Percentiles rank a stretch among this genome's conserved stretches.
Evolutionary conservation across 495 filamentous ascomycete genomes (phyloP).

Genomic region (Bacidia rubella): DNA sequence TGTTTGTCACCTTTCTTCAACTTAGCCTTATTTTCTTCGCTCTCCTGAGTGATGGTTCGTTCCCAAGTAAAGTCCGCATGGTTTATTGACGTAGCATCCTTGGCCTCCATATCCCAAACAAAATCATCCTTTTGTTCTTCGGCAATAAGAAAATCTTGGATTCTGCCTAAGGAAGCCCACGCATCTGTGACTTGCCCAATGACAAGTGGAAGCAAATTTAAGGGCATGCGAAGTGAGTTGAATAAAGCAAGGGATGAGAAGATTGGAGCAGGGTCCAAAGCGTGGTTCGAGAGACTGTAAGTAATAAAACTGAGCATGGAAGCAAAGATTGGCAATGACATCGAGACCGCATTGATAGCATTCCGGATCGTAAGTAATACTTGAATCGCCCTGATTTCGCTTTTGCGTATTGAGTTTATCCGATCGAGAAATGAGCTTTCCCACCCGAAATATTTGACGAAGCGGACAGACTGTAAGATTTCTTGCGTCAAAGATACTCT

Average conservation of each 20-base stretch:
- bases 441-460: slow-evolving; percentile 96
- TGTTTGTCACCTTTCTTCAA: slow-evolving; percentile 26
- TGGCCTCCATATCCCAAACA: slow-evolving; percentile 42
- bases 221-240: slow-evolving; percentile 76
- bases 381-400: slow-evolving; percentile 69
- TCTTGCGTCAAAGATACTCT: slow-evolving; percentile 85
- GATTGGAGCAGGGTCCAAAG: slow-evolving; percentile 57
- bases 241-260: slow-evolving; percentile 92
- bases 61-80: slow-evolving; percentile 90
- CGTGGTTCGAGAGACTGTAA: slow-evolving; percentile 63
- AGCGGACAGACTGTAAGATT: slow-evolving; percentile 77
- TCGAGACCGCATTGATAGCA: slow-evolving; percentile 63
- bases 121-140: slow-evolving; percentile 76
- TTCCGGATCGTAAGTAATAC: slow-evolving; percentile 69
- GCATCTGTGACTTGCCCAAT: slow-evolving; percentile 84
- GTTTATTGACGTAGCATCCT: slow-evolving; percentile 57
- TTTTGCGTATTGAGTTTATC: slow-evolving; percentile 52
- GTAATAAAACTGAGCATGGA: slow-evolving; percentile 95
- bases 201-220: slow-evolving; percentile 78
- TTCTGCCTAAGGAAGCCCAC: slow-evolving; percentile 65
- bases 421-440: slow-evolving; percentile 73
- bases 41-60: slow-evolving; percentile 49
- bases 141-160: slow-evolving; percentile 73
- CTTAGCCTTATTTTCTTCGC: slow-evolving; percentile 30
- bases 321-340: slow-evolving; percentile 77